Conservation (phyloP, 1,139 yeast genomes). For the Yamadazyma conglobata region DNA sequence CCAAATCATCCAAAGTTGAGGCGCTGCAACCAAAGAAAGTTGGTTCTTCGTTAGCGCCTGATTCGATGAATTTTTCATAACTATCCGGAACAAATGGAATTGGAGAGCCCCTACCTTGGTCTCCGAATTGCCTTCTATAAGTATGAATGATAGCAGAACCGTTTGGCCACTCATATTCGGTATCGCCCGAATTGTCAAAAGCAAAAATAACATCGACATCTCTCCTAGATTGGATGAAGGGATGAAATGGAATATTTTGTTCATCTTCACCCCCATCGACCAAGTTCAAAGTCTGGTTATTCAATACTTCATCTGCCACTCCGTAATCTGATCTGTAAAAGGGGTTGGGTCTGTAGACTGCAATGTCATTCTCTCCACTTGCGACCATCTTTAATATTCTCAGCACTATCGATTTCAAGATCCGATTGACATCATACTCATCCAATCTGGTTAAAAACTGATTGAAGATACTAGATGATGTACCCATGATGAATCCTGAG, state of each 20-base stretch:
- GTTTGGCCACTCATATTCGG: slow-evolving; percentile 66
- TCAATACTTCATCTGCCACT: slow-evolving; percentile 6
- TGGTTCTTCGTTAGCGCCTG: slow-evolving; percentile 29
- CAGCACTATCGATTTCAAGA: slow-evolving; percentile 25
- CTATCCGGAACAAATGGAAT: slow-evolving; percentile 41
- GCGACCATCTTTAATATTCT: slow-evolving; percentile 26
- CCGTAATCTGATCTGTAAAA: slow-evolving; percentile 24
- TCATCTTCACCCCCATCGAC: slow-evolving; percentile 91
- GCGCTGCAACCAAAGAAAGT: slow-evolving; percentile 44
- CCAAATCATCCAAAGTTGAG: slow-evolving; percentile 25
- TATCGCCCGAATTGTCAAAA: slow-evolving; percentile 83
- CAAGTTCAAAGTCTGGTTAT: slow-evolving; percentile 41
- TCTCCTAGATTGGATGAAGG: slow-evolving; percentile 69
- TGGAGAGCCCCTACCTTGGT: slow-evolving; percentile 39
- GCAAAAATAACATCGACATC: slow-evolving; percentile 78
- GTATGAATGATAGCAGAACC: slow-evolving; percentile 66
- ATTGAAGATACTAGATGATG: slow-evolving; percentile 44
- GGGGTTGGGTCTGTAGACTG: slow-evolving; percentile 42
- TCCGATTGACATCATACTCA: slow-evolving; percentile 18
- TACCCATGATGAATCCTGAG: slow-evolving; percentile 43
- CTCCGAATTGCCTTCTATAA: slow-evolving; percentile 45
- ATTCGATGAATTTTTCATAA: slow-evolving; percentile 23
- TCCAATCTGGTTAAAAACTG: slow-evolving; percentile 26
- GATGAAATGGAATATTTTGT: slow-evolving; percentile 76
- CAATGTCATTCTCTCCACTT: slow-evolving; percentile 34